Evolutionary conservation across 257 asterid species (phyloP).

Genomic region (Solanum sparsipilum): DNA sequence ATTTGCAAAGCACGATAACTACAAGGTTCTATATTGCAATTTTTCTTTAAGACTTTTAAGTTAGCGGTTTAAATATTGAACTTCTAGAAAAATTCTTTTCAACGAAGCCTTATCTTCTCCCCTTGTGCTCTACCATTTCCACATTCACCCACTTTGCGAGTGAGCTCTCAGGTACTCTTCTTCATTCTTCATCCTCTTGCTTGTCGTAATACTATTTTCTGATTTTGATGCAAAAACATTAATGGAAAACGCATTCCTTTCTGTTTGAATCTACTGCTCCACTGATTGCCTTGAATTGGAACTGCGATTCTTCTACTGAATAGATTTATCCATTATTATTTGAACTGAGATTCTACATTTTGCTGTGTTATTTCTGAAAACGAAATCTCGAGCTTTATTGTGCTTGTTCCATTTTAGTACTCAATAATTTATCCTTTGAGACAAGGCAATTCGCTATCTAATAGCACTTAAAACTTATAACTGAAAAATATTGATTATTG

Average conservation of each 20-base stretch:
- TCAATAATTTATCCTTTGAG: neutral
- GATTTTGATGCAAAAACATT: neutral
- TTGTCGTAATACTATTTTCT: neutral
- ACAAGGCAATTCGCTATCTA: neutral
- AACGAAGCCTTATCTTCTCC: neutral
- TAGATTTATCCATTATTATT: neutral
- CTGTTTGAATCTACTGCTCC: neutral
- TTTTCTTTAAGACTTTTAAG: neutral
- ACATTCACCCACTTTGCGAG: neutral
- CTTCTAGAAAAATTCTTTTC: neutral
- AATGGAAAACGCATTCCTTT: neutral
- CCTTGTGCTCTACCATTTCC: neutral
- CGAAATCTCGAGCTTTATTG: neutral
- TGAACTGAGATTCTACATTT: neutral
- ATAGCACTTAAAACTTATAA: neutral
- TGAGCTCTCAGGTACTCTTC: neutral
- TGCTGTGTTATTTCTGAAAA: neutral
- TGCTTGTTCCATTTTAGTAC: neutral
- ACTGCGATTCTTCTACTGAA: neutral
- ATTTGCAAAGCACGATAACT: neutral
- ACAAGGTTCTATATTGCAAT: neutral
- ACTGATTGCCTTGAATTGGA: neutral
- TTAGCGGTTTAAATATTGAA: neutral
- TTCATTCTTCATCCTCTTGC: neutral
- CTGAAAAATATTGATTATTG: neutral